Evolutionary conservation across 2,329 filamentous ascomycete genomes (phyloP).

Genomic region (Dothideomycetes sp.): DNA sequence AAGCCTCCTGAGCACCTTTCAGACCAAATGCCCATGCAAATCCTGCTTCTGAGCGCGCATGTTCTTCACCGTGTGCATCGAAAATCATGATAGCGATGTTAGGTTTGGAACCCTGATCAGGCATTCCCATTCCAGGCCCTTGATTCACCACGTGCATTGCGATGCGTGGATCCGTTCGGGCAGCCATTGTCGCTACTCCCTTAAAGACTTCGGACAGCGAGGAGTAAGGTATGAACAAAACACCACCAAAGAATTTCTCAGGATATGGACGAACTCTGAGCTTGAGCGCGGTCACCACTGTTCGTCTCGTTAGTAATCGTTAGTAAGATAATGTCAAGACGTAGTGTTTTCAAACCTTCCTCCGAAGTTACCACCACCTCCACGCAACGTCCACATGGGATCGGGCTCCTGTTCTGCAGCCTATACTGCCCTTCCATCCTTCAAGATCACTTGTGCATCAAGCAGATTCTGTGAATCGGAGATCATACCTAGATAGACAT

Average conservation of each 20-base stretch:
- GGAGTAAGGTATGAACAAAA: constrained; percentile 19
- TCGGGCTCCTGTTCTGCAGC: constrained; percentile 29
- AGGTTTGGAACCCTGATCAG: constrained; percentile 18
- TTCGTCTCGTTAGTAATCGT: too few relatives aligned
- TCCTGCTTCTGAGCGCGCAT: constrained; percentile 21
- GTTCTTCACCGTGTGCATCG: constrained; percentile 26
- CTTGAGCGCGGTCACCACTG: too few relatives aligned
- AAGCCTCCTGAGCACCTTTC: constrained; percentile 20
- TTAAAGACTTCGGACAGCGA: constrained; percentile 18
- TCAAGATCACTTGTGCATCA: constrained; percentile 31
- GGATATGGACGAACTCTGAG: constrained; percentile 23
- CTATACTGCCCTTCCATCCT: constrained; percentile 31
- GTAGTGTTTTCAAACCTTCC: too few relatives aligned
- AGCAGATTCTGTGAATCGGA: constrained; percentile 34
- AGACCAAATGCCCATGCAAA: constrained; percentile 25
- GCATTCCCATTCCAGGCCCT: constrained; percentile 19
- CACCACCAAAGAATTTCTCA: constrained; percentile 20
- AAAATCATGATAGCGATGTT: constrained; percentile 23
- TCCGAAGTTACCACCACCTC: constrained; percentile 31
- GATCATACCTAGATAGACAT: constrained; percentile 25
- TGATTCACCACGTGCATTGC: constrained; percentile 25
- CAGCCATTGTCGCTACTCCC: constrained; percentile 20
- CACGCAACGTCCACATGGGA: constrained; percentile 35
- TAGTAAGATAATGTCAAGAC: too few relatives aligned
- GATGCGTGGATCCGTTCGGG: constrained; percentile 21